Evolutionary conservation across 345 rosid species (phyloP).

Genomic region (Lumnitzera littorea): DNA sequence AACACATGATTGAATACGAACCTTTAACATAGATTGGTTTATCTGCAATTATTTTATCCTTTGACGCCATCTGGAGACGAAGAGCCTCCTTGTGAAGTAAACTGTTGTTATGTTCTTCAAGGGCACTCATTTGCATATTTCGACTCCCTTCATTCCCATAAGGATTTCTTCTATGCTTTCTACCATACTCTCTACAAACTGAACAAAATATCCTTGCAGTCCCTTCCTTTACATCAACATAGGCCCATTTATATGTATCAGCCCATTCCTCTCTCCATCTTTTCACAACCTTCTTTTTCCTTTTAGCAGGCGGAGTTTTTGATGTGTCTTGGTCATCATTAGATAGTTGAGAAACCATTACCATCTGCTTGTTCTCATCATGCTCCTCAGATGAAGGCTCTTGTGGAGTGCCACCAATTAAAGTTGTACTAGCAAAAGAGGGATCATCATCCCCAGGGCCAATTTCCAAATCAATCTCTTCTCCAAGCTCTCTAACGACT

Average conservation of each 20-base stretch:
- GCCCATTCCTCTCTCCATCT: constrained; percentile 99
- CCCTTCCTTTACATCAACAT: constrained; percentile 95
- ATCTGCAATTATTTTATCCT: constrained; percentile 82
- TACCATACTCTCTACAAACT: constrained; percentile 91
- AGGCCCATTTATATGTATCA: constrained; percentile 99
- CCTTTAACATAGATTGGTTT: constrained; percentile 92
- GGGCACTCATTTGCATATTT: constrained; percentile 99
- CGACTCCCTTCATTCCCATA: constrained; percentile 99
- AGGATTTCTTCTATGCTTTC: constrained; percentile 95
- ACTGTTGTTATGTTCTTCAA: constrained; percentile 97
- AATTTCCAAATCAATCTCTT: constrained; percentile 97
- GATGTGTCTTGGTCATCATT: constrained; percentile 65
- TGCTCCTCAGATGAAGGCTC: constrained; percentile 77
- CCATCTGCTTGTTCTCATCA: constrained; percentile 77
- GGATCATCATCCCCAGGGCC: constrained; percentile 91
- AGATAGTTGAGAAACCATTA: constrained; percentile 57
- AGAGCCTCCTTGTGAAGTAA: constrained; percentile 99
- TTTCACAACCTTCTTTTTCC: constrained; percentile 97
- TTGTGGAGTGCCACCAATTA: constrained; percentile 53
- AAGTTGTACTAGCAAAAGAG: constrained; percentile 66
- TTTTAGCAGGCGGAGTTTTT: constrained; percentile 56
- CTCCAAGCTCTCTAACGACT: constrained; percentile 88
- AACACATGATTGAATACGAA: constrained; percentile 19
- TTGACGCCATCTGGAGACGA: constrained; percentile 95
- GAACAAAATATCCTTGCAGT: constrained; percentile 97